Evolutionary conservation across 2,329 filamentous ascomycete genomes (phyloP), one percentile per base, ranked within the genome.

Genomic region (Scedosporium aurantiacum): DNA sequence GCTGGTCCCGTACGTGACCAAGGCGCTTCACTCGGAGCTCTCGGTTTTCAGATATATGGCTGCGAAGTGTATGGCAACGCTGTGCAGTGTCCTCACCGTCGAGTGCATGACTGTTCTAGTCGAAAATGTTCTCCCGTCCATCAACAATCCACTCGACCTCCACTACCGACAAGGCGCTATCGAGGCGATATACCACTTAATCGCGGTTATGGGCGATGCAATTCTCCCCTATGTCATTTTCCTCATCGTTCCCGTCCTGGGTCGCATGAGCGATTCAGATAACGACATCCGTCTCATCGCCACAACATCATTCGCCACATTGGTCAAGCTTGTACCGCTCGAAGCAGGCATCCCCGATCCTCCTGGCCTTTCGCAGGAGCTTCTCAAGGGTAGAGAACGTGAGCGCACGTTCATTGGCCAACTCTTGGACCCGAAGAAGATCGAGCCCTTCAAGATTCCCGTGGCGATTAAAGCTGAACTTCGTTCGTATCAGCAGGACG

Each of bases 201-300:
- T 99, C 65, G 90, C 95, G 63, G 92, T 97, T 59, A 99, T 99
- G 94, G 94, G 96, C 64, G 94, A 97, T 71, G 83, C 85, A 43
- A 99, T 99, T 62, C 76, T 99, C 32, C 94, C 95, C 2, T 99
- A 99, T 69, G 94, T 99, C 65, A 97, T 99, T 68, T 99, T 99
- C 84, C 84, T 99, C 66, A 95, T 99, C 63, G 95, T 97, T 12
- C 94, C 94, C 14, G 94, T 99, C 3, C 82, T 99, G 58, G 94
- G 94, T 60, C 87, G 94, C 54, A 99, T 99, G 94, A 97, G 94
- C 70, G 94, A 99, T 72, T 96, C 93, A 0, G 93, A 99, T 71
- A 93, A 95, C 65, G 94, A 97, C 70, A 89, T 99, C 60, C 88
- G 94, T 60, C 82, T 97, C 5, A 88, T 99, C 61, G 91, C 94